Evolutionary conservation across 2,329 filamentous ascomycete species (phyloP).

Genomic region (Daldinia sp.): DNA sequence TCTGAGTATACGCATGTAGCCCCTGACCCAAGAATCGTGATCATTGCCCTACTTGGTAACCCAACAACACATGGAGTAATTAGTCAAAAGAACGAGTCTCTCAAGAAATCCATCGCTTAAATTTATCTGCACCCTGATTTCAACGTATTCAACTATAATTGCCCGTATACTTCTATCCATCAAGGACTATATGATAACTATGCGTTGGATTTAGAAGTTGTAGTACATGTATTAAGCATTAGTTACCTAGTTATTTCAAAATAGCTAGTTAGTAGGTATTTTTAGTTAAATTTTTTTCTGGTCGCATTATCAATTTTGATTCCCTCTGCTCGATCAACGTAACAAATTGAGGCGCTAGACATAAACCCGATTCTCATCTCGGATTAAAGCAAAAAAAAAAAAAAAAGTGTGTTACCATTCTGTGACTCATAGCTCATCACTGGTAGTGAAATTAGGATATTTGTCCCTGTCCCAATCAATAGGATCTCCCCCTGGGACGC

Average conservation of each 20-base stretch:
- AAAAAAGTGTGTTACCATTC: constrained; percentile 3
- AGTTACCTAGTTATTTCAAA: background rate
- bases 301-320: constrained; percentile 18
- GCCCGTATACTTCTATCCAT: background rate
- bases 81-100: too few species aligned
- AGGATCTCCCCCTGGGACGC: constrained; percentile 83
- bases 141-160: background rate
- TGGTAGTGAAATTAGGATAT: constrained; percentile 56
- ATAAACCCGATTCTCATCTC: constrained; percentile 25
- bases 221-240: constrained; percentile 2
- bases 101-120: too few species aligned
- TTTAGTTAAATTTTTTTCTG: background rate
- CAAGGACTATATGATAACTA: background rate
- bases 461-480: constrained; percentile 71
- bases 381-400: constrained; percentile 5
- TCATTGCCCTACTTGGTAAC: constrained; percentile 2
- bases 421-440: constrained; percentile 55
- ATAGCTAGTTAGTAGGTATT: background rate
- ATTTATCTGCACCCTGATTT: background rate
- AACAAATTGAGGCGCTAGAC: constrained; percentile 14
- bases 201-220: background rate
- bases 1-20: constrained; percentile 5
- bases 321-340: constrained; percentile 6
- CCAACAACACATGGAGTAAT: background rate
- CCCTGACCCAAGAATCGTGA: background rate